Percentiles rank a stretch among this genome's conserved stretches.
These are phyloP conservation scores for Lasiodiplodia sp. DNA, from an alignment of 2,329 filamentous ascomycete genomes.

Conservation along the genomic window DNA sequence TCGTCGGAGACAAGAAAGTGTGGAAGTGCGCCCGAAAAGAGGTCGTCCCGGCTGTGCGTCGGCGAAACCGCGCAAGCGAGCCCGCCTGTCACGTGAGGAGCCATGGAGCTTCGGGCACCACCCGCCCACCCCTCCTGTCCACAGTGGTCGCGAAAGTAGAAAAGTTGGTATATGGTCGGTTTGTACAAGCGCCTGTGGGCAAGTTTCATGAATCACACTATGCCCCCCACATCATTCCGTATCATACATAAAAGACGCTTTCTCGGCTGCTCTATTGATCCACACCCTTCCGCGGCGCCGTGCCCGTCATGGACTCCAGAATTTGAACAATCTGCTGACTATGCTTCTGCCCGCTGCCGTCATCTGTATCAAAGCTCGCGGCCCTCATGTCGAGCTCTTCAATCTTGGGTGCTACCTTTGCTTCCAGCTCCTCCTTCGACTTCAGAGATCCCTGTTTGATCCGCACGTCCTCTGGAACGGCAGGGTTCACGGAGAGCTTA, in stretches of 20 bases:
- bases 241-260: constrained; percentile 5
- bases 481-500: constrained; percentile 37
- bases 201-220: not conserved
- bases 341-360: not conserved
- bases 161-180: not conserved
- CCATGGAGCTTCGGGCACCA: not conserved
- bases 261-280: constrained; percentile 2
- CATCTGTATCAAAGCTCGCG: not conserved
- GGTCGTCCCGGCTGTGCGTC: constrained; percentile 24
- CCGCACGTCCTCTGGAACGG: constrained; percentile 14
- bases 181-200: not conserved
- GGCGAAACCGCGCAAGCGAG: constrained; percentile 27
- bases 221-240: not conserved
- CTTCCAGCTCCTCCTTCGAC: constrained; percentile 5
- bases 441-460: constrained; percentile 24
- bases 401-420: constrained; percentile 8
- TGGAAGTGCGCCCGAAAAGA: constrained; percentile 13
- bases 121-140: not conserved
- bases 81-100: constrained; percentile 6
- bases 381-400: not conserved
- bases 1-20: constrained; percentile 19
- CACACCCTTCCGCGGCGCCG: constrained; percentile 5
- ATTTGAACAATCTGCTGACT: not conserved
- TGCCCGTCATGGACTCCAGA: not conserved
- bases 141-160: not conserved